phyloP scores from a whole-genome alignment of 306 rosid genomes.

The Vicia sativa region DNA sequence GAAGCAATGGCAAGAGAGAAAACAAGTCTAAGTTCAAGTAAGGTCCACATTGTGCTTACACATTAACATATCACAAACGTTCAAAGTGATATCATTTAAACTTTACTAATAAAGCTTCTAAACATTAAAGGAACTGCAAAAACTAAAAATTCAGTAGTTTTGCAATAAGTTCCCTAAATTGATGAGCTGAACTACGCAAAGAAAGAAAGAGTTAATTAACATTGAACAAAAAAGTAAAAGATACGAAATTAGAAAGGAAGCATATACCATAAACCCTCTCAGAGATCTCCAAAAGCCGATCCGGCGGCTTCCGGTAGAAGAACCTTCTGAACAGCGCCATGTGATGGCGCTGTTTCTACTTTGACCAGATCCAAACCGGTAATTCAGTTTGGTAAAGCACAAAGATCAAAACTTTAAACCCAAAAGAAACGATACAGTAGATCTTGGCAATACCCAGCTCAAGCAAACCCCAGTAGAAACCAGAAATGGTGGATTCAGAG shows the following conservation, averaged over 20 bases:
- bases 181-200: constrained; percentile 23
- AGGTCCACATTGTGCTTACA: constrained; percentile 36
- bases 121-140: constrained; percentile 3
- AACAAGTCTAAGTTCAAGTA: constrained; percentile 17
- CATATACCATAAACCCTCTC: constrained; percentile 88
- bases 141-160: constrained; percentile 25
- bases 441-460: constrained; percentile 56
- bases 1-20: constrained; percentile 21
- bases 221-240: background rate
- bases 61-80: constrained; percentile 48
- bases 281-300: constrained; percentile 97
- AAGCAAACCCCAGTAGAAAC: constrained; percentile 34
- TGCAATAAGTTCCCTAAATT: constrained; percentile 4
- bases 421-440: constrained; percentile 29
- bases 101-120: constrained; percentile 32
- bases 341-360: constrained; percentile 93
- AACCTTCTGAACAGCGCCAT: constrained; percentile 99
- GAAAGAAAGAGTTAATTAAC: background rate
- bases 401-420: constrained; percentile 43
- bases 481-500: constrained; percentile 29
- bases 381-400: constrained; percentile 46
- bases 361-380: constrained; percentile 83
- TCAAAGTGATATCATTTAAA: constrained; percentile 32
- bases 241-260: constrained; percentile 7
- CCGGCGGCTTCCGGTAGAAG: constrained; percentile 97